Conservation (phyloP, 2,329 filamentous ascomycete species). For the Xylaria sp. region DNA sequence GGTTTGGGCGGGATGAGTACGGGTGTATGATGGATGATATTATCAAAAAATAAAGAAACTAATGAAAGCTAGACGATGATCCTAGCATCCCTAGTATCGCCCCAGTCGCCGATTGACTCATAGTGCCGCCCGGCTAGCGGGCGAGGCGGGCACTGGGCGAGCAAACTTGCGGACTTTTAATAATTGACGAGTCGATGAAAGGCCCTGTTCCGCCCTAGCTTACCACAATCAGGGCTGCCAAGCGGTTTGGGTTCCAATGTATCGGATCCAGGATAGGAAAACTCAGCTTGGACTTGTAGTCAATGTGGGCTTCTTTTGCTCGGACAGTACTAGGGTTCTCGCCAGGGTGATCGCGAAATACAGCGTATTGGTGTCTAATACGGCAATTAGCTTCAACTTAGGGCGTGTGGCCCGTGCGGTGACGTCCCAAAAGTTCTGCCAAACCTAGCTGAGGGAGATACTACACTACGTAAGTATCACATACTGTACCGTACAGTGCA, state of each 20-base stretch:
- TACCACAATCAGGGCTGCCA: constrained; percentile 31
- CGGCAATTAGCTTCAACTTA: background rate
- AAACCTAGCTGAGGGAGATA: no score
- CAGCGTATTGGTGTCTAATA: background rate
- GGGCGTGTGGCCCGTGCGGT: constrained; percentile 10
- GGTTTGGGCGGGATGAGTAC: background rate
- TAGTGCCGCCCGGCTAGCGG: constrained; percentile 20
- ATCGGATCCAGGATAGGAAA: constrained; percentile 32
- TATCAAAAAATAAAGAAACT: constrained; percentile 3
- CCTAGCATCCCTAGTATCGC: background rate
- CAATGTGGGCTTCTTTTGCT: background rate
- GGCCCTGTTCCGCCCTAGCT: constrained; percentile 9
- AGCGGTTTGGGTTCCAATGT: constrained; percentile 31
- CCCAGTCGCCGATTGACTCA: constrained; percentile 35
- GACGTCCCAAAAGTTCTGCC: no score
- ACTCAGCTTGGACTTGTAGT: constrained; percentile 26
- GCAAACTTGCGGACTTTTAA: constrained; percentile 11
- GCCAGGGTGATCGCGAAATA: constrained; percentile 1
- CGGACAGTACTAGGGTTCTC: background rate
- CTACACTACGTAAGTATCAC: no score
- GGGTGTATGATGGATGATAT: constrained; percentile 8
- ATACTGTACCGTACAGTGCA: constrained; percentile 1
- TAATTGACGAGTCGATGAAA: constrained; percentile 24
- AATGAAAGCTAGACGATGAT: background rate
- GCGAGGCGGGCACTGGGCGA: constrained; percentile 11